Base-by-base conservation (phyloP, 169 alveolate genomes). In the Cyclospora cayetanensis region DNA sequence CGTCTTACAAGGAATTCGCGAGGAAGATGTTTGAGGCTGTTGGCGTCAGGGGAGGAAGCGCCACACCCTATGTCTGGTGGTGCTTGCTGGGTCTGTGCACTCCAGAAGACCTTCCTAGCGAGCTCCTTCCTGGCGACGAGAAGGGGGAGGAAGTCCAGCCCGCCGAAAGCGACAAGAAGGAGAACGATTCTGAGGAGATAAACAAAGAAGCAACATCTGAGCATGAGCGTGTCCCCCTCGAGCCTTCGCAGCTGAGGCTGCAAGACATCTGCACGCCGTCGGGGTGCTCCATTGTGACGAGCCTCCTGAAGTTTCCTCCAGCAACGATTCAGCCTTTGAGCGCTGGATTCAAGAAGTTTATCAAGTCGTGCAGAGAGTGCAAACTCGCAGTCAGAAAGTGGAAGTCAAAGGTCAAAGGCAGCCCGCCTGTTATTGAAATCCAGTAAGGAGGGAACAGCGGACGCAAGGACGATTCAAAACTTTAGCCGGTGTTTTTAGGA, bases 341-440 rank as follows among this genome's bases (percentile, higher is more conserved):
- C 41, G 55, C 42, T n/a, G 90, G 90, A 0, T 82, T 82, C 90
- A 82, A 82, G 37, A 82, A 55, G 15, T 82, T 82, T 60, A 35
- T 82, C 4, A 35, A 25, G n/a, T 35, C 35, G 46, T 27, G 31
- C 31, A 20, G 41, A n/a, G 34, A 39, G 11, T 22, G n/a, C 18
- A 0, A 41, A 0, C 31, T 82, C 39, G 0, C 29, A 7, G 37
- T 55, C 34, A 52, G 63, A 5, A 50, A 82, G 60, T 82, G 90
- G 90, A 20, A 20, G 34, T 35, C 34, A 41, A 55, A 60, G 34
- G 86, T 18, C 25, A 9, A 50, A 18, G 27, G 27, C 0, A 31
- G n/a, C 0, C 35, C n/a, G 18, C 72, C 72, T 0, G 72, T 20
- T 0, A 60, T 2, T 1, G 35, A 60, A 2, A 0, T n/a, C 1